phyloP scores from a whole-genome alignment of 306 rosid genomes.

The Casuarina glauca region DNA sequence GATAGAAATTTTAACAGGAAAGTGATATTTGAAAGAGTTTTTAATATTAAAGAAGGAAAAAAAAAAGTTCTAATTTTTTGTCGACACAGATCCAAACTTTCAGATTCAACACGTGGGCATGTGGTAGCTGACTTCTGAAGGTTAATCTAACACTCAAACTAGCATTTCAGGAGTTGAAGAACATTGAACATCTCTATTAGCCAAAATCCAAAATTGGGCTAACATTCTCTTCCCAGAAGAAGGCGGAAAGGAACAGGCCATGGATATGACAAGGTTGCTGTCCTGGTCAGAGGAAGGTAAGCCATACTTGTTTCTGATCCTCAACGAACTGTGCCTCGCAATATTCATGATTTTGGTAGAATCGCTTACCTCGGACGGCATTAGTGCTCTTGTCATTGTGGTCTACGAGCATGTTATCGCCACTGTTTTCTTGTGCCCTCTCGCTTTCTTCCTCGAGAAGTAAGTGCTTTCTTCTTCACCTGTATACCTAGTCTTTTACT shows the following conservation, averaged over 20 bases:
- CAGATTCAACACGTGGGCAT: no score
- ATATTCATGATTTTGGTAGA: conserved; percentile 16
- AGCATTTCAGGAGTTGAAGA: no score
- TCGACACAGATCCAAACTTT: no score
- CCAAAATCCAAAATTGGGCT: no score
- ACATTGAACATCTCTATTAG: no score
- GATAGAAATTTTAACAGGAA: no score
- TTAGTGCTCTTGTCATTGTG: conserved; percentile 4
- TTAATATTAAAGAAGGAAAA: no score
- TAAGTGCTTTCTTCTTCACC: not conserved
- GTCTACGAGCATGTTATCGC: conserved; percentile 18
- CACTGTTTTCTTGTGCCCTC: conserved; percentile 4
- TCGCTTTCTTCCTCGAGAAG: conserved; percentile 19
- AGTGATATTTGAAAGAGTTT: no score
- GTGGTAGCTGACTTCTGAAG: no score
- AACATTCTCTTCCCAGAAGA: no score
- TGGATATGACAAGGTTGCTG: not conserved
- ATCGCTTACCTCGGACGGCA: not conserved
- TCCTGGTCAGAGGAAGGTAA: not conserved
- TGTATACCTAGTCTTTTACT: not conserved
- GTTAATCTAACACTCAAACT: no score
- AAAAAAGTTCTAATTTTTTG: no score
- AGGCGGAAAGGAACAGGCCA: not conserved
- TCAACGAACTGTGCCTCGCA: conserved; percentile 7
- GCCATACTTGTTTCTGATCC: conserved; percentile 1